Percentiles rank a stretch among this genome's conserved stretches.
These are phyloP conservation scores for Aspergillus olivimuriae DNA, from an alignment of 495 filamentous ascomycete species.

Conservation along the genomic window DNA sequence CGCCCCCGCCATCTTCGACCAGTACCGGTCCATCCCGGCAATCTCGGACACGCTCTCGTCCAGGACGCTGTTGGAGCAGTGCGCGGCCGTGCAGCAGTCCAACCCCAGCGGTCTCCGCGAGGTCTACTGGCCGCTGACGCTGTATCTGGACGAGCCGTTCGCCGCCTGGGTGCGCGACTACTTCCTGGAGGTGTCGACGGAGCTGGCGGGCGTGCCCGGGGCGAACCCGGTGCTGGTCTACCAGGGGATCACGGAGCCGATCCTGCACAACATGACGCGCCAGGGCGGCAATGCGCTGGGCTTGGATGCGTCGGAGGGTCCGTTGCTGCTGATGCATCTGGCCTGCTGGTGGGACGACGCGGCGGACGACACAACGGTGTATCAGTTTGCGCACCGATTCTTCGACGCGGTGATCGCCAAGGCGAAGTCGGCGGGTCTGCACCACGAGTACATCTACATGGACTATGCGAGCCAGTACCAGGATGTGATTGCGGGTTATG, in stretches of 20 bases:
- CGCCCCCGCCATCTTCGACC: constrained; percentile 36
- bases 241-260: constrained; percentile 39
- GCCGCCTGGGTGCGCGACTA: constrained; percentile 28
- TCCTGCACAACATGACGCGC: constrained; percentile 31
- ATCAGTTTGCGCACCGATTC: constrained; percentile 16
- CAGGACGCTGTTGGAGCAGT: constrained; percentile 40
- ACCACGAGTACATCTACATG: constrained; percentile 52
- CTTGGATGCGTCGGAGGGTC: constrained; percentile 30
- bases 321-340: constrained; percentile 32
- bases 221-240: constrained; percentile 39
- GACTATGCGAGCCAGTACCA: constrained; percentile 41
- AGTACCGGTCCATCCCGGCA: constrained; percentile 31
- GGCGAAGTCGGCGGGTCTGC: constrained; percentile 34
- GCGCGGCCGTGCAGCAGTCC: constrained; percentile 29
- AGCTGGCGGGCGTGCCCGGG: constrained; percentile 29
- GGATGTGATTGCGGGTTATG: constrained; percentile 35
- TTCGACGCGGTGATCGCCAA: constrained; percentile 17
- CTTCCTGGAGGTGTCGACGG: constrained; percentile 27
- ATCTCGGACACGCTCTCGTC: constrained; percentile 31
- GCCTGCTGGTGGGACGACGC: constrained; percentile 27
- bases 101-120: constrained; percentile 41
- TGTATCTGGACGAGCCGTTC: constrained; percentile 27
- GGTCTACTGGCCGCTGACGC: constrained; percentile 38
- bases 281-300: constrained; percentile 51
- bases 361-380: constrained; percentile 25